Conservation (phyloP, 164 flowering plant genomes). For the Vitis labrusca region DNA sequence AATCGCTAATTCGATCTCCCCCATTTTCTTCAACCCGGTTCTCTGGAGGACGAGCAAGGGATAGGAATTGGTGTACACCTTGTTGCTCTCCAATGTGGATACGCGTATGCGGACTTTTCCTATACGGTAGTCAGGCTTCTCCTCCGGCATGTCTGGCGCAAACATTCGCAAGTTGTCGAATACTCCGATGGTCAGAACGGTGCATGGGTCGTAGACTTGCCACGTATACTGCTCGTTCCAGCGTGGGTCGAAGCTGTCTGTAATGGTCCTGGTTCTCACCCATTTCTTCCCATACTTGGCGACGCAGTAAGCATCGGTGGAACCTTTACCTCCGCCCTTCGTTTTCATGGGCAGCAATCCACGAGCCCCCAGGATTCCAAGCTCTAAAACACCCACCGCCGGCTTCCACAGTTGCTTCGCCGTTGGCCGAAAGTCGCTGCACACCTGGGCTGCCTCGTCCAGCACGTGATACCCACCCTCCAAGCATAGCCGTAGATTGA, state of each 20-base stretch:
- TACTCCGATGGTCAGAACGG: slow-evolving; percentile 85
- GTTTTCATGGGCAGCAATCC: slow-evolving; percentile 88
- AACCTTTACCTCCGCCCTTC: slow-evolving; percentile 66
- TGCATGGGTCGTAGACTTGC: slow-evolving; percentile 96
- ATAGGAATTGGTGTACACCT: slow-evolving; percentile 77
- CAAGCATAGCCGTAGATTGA: slow-evolving; percentile 65
- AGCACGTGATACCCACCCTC: slow-evolving; percentile 98
- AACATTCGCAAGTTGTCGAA: slow-evolving; percentile 96
- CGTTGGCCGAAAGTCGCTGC: slow-evolving; percentile 92
- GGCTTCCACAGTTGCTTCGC: slow-evolving; percentile 96
- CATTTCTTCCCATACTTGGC: slow-evolving; percentile 98
- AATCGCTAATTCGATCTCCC: slow-evolving; percentile 88
- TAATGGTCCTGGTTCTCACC: slow-evolving; percentile 85
- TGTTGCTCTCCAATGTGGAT: slow-evolving; percentile 86
- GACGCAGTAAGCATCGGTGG: slow-evolving; percentile 95
- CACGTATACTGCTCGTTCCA: slow-evolving; percentile 99
- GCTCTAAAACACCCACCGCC: slow-evolving; percentile 82
- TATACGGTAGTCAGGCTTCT: slow-evolving; percentile 63
- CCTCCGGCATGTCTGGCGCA: slow-evolving; percentile 42
- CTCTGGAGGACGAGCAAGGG: slow-evolving; percentile 63
- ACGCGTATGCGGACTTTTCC: slow-evolving; percentile 89
- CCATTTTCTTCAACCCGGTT: slow-evolving; percentile 91
- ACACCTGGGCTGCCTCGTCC: slow-evolving; percentile 93
- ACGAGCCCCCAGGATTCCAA: slow-evolving; percentile 90
- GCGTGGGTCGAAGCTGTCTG: slow-evolving; percentile 86